Base-by-base conservation (phyloP, 169 alveolate species). In the Eimeria praecox region DNA sequence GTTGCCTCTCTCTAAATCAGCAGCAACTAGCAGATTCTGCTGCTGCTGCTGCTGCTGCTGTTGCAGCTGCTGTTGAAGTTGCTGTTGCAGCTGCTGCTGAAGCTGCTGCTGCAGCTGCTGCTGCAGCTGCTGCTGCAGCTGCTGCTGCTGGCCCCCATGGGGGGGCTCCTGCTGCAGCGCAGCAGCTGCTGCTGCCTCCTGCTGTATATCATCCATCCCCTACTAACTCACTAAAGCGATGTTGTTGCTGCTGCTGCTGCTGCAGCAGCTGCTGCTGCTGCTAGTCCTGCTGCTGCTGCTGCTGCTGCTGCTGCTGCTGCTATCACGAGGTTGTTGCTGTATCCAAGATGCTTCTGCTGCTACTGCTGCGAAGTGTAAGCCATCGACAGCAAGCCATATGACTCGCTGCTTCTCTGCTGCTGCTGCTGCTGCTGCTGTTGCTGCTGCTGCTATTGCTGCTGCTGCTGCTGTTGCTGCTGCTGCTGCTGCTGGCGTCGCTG, bases 41-140 rank as follows among this genome's bases (percentile, higher is more conserved):
- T n/a, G 49, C 83, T 73, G 83, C 83, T 4, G 54, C 83, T 18
- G 46, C 49, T 73, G 83, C 83, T 73, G 83, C 83, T 73, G 83
- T 30, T 73, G 83, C 83, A 4, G 54, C 83, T 73, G 83, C 49
- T 73, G 83, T 24, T 73, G 83, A 40, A 22, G 46, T 38, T 24
- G 30, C 12, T 73, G 9, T 16, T 40, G 46, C 12, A 46, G n/a
- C 83, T n/a, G 49, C 46, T 73, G 83, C 49, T 73, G 83, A 40
- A 6, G 83, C 5, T n/a, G n/a, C n/a, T n/a, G 83, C 83, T 22
- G 46, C 83, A 22, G 83, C 83, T 22, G n/a, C n/a, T n/a, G 49
- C 83, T 73, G 30, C 46, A n/a, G n/a, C 35, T 8, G 49, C 49
- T 9, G 75, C 75, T 64, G 75, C 75, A 18, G n/a, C 83, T n/a